phyloP scores from a whole-genome alignment of 805 yeast species.

The Ogataea siamensis region DNA sequence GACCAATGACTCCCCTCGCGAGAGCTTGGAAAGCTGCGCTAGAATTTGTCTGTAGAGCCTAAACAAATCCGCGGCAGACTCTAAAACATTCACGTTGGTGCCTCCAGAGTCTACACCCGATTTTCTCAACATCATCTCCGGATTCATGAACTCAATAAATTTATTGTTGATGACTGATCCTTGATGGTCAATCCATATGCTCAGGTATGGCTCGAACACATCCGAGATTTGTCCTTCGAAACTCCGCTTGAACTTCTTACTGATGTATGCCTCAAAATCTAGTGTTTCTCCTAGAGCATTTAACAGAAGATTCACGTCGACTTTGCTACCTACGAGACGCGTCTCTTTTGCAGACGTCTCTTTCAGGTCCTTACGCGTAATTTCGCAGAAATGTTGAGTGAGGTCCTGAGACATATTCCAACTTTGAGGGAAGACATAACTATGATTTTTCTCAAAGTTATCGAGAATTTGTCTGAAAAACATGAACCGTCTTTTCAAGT shows the following conservation, averaged over 20 bases:
- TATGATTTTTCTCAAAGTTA: conserved; percentile 50
- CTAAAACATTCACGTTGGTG: conserved; percentile 58
- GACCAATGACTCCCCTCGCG: conserved; percentile 47
- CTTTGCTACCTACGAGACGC: conserved; percentile 31
- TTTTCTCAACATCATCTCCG: conserved; percentile 48
- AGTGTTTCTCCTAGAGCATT: conserved; percentile 70
- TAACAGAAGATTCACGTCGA: conserved; percentile 64
- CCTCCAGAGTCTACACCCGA: conserved; percentile 32
- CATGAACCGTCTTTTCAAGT: conserved; percentile 74
- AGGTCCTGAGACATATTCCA: conserved; percentile 73
- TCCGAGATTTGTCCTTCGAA: conserved; percentile 50
- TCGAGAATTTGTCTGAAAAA: conserved; percentile 72
- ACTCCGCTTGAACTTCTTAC: conserved; percentile 54
- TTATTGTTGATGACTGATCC: conserved; percentile 60
- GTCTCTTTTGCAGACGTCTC: conserved; percentile 45
- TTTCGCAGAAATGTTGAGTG: conserved; percentile 59
- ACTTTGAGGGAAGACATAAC: conserved; percentile 56
- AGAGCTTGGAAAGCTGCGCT: conserved; percentile 64
- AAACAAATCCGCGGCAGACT: conserved; percentile 85
- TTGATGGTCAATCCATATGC: conserved; percentile 85
- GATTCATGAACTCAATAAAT: conserved; percentile 60
- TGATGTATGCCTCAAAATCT: conserved; percentile 77
- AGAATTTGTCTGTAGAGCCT: conserved; percentile 70
- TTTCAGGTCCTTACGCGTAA: conserved; percentile 66
- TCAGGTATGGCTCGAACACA: conserved; percentile 82